A percentile compares a stretch with the other conserved stretches of the same genome.
These are phyloP conservation scores for Filobasidium wieringae DNA, from an alignment of 768 basidiomycete genomes.

Conservation along the genomic window DNA sequence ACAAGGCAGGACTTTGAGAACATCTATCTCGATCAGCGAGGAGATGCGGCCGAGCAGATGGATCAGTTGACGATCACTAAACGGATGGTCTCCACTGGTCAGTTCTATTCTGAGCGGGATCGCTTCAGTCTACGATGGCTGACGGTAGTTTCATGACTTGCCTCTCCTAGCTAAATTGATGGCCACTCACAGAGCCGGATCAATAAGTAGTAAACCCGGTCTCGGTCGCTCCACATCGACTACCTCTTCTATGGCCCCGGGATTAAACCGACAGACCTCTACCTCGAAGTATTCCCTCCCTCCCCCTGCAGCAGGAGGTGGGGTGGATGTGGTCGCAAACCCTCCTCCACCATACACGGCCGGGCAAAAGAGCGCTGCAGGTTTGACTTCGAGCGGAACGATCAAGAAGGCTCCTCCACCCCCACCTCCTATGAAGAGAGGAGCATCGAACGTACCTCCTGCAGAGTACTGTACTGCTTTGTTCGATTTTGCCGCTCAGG, in stretches of 20 bases:
- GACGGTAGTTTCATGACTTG: not conserved
- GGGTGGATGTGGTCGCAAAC: slow-evolving; percentile 24
- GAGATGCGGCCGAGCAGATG: slow-evolving; percentile 65
- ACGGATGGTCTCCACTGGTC: slow-evolving; percentile 72
- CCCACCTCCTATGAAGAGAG: slow-evolving; percentile 80
- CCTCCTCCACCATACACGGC: slow-evolving; percentile 48
- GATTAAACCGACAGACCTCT: slow-evolving; percentile 44
- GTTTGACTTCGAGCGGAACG: slow-evolving; percentile 37
- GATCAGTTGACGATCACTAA: slow-evolving; percentile 73
- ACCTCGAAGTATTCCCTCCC: slow-evolving; percentile 29
- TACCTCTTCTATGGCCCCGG: slow-evolving; percentile 5
- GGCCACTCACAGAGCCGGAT: slow-evolving; percentile 25
- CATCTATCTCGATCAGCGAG: slow-evolving; percentile 69
- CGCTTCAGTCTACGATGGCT: too few species aligned
- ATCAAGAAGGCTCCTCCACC: slow-evolving; percentile 76
- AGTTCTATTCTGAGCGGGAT: too few species aligned
- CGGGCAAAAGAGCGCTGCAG: slow-evolving; percentile 35
- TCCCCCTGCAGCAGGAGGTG: slow-evolving; percentile 22
- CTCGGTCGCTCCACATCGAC: slow-evolving; percentile 18
- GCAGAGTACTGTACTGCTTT: slow-evolving; percentile 75
- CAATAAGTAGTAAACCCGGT: slow-evolving; percentile 9
- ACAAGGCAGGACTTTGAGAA: slow-evolving; percentile 57
- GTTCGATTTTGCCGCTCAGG: slow-evolving; percentile 90
- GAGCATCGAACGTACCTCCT: slow-evolving; percentile 57
- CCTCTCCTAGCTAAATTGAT: slow-evolving; percentile 30